phyloP scores from a whole-genome alignment of 352 stramenopile species.

The Pythium brachiatum region DNA sequence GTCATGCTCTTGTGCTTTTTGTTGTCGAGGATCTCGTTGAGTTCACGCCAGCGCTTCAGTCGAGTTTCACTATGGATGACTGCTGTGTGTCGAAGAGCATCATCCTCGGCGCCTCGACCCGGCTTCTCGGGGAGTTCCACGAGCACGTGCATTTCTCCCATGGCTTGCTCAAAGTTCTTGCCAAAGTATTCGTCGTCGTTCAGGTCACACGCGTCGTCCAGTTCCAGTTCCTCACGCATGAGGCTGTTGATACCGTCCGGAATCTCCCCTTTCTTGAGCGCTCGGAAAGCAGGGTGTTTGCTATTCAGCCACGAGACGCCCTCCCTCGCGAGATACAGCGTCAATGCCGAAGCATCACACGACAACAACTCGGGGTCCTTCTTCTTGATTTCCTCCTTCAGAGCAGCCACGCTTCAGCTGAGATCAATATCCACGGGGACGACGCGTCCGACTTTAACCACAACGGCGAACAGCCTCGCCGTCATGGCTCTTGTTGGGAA shows the following conservation, averaged over 20 bases:
- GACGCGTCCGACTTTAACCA: constrained; percentile 23
- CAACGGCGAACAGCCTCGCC: constrained; percentile 24
- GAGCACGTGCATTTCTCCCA: constrained; percentile 23
- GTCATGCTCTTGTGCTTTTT: constrained; percentile 25
- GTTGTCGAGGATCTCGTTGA: constrained; percentile 28
- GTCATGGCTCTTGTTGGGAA: constrained; percentile 14
- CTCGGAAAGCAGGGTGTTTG: constrained; percentile 3
- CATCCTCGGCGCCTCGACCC: constrained; percentile 16
- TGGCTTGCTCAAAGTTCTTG: constrained; percentile 17
- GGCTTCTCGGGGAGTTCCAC: constrained; percentile 18
- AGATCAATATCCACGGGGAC: constrained; percentile 26
- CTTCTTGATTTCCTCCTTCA: constrained; percentile 33
- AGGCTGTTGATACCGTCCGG: constrained; percentile 20
- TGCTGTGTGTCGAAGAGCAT: constrained; percentile 14
- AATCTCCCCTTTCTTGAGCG: constrained; percentile 11
- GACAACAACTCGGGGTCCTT: no score
- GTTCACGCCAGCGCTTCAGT: constrained; percentile 28
- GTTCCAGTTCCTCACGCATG: constrained; percentile 14
- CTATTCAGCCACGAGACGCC: constrained; percentile 21
- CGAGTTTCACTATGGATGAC: constrained; percentile 24
- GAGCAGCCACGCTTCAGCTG: constrained; percentile 19
- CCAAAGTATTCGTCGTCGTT: constrained; percentile 24
- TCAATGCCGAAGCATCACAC: constrained; percentile 16
- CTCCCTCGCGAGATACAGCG: constrained; percentile 32
- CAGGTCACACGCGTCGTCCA: constrained; percentile 14